Evolutionary conservation across 2,329 filamentous ascomycete species (phyloP).

Genomic region (Phialocephala sp.): DNA sequence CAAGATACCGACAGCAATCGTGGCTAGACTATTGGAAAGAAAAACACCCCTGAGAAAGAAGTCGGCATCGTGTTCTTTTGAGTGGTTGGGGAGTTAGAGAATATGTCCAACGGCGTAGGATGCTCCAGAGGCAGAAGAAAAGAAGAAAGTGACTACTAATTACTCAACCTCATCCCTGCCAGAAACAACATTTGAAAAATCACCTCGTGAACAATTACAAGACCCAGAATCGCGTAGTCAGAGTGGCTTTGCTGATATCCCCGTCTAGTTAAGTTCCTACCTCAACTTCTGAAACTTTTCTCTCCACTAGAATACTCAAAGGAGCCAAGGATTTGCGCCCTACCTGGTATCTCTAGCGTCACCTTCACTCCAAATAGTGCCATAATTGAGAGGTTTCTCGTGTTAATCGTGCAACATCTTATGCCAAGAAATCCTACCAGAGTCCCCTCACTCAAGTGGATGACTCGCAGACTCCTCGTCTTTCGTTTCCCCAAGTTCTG

Average conservation of each 20-base stretch:
- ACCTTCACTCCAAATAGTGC: no score
- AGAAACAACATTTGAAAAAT: constrained; percentile 10
- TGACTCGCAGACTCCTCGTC: no score
- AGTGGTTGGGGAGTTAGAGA: background rate
- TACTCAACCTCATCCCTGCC: background rate
- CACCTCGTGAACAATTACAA: constrained; percentile 13
- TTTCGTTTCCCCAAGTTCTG: no score
- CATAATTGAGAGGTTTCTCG: no score
- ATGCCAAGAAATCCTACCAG: no score
- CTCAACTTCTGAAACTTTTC: no score
- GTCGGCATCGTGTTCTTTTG: background rate
- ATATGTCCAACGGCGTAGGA: background rate
- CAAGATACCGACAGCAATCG: constrained; percentile 18
- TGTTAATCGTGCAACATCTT: no score
- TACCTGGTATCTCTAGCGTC: no score
- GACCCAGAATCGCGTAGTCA: constrained; percentile 23
- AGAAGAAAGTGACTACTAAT: constrained; percentile 9
- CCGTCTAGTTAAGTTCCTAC: background rate
- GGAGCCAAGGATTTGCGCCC: constrained; percentile 13
- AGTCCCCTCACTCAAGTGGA: no score
- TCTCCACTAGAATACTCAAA: no score
- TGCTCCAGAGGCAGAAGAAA: background rate
- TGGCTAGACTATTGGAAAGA: constrained; percentile 22
- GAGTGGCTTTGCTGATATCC: constrained; percentile 21
- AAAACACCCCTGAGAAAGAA: constrained; percentile 10